phyloP scores from a whole-genome alignment of 768 basidiomycete genomes.

The Cubamyces lactineus region DNA sequence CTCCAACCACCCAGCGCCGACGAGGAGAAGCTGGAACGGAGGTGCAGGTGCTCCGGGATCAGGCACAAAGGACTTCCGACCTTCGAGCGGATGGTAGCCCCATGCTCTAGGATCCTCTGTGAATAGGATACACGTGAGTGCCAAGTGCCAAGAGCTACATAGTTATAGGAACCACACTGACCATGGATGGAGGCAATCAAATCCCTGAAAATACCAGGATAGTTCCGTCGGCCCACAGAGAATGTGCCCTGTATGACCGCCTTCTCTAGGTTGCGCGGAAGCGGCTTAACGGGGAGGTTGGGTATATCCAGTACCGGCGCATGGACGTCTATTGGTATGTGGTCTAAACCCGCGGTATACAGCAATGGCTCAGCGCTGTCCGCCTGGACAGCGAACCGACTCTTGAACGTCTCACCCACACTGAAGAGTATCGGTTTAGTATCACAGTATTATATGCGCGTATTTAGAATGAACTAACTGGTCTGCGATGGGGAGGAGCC shows the following conservation, averaged over 20 bases:
- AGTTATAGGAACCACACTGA: slow-evolving; percentile 13
- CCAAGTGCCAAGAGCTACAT: no score
- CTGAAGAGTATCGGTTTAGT: slow-evolving; percentile 21
- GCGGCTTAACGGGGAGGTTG: slow-evolving; percentile 29
- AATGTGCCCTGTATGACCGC: slow-evolving; percentile 48
- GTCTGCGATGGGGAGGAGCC: slow-evolving; percentile 42
- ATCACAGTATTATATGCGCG: no score
- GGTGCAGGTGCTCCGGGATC: slow-evolving; percentile 24
- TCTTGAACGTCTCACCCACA: slow-evolving; percentile 37
- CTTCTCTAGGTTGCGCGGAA: slow-evolving; percentile 36
- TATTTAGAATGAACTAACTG: slow-evolving; percentile 37
- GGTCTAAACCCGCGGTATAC: slow-evolving; percentile 38
- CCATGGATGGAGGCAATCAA: slow-evolving; percentile 38
- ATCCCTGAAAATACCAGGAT: slow-evolving; percentile 39
- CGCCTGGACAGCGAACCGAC: slow-evolving; percentile 35
- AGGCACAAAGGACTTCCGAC: slow-evolving; percentile 28
- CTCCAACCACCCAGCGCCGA: slow-evolving; percentile 39
- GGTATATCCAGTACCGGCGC: slow-evolving; percentile 41
- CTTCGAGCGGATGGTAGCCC: slow-evolving; percentile 41
- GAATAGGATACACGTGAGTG: background rate
- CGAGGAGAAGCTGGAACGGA: slow-evolving; percentile 39
- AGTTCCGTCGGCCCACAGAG: slow-evolving; percentile 40
- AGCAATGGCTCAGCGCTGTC: slow-evolving; percentile 37
- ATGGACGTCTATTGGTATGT: slow-evolving; percentile 42
- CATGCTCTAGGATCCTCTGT: slow-evolving; percentile 40